A percentile compares a stretch with the other conserved stretches of the same genome.
Conservation (phyloP, 225 moss, liverwort and hornwort species). For the Physcomitrium patens region DNA sequence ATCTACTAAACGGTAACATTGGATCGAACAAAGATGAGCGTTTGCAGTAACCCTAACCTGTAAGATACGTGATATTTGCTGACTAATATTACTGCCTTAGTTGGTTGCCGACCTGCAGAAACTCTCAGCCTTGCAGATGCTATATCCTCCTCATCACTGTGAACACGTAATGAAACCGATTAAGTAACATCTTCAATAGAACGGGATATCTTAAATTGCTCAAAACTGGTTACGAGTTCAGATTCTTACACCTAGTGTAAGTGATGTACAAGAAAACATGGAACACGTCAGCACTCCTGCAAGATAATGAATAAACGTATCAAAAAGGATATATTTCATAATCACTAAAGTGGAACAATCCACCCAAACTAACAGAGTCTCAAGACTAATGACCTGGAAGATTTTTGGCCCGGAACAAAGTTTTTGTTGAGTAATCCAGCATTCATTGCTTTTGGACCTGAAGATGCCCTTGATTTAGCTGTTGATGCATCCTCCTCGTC, state of each 20-base stretch:
- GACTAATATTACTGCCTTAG: constrained; percentile 56
- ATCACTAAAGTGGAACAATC: not conserved
- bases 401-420: constrained; percentile 55
- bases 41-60: constrained; percentile 55
- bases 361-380: constrained; percentile 27
- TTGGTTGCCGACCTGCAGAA: constrained; percentile 53
- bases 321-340: constrained; percentile 1
- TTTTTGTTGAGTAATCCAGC: constrained; percentile 59
- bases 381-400: constrained; percentile 59
- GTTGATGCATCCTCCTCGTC: constrained; percentile 88
- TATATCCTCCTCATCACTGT: constrained; percentile 83
- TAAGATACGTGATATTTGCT: constrained; percentile 70
- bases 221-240: constrained; percentile 23
- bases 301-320: constrained; percentile 6
- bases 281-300: not conserved
- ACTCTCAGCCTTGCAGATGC: constrained; percentile 69
- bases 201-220: constrained; percentile 16
- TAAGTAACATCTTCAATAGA: not conserved
- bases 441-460: constrained; percentile 44
- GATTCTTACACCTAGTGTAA: constrained; percentile 7
- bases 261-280: constrained; percentile 23
- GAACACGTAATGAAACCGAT: constrained; percentile 15
- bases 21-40: constrained; percentile 20
- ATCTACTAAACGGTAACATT: constrained; percentile 1
- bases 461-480: constrained; percentile 51